Evolutionary conservation across 2,329 filamentous ascomycete genomes (phyloP).

Genomic region (Cladobotryum mycophilum): DNA sequence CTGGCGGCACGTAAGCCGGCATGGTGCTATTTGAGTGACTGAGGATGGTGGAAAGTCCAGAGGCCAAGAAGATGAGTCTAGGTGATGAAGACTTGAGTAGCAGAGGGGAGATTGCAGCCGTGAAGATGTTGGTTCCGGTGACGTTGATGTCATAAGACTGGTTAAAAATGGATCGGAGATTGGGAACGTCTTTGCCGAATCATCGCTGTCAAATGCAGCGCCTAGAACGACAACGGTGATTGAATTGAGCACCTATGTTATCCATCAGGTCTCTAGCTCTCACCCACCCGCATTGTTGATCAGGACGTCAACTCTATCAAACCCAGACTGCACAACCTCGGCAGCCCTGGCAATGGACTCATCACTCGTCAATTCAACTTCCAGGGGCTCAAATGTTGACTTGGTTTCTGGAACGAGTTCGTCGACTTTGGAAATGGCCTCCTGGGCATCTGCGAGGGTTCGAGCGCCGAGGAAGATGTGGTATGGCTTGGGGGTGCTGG

Average conservation of each 20-base stretch:
- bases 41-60: constrained; percentile 34
- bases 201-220: constrained; percentile 34
- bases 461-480: constrained; percentile 51
- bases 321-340: constrained; percentile 33
- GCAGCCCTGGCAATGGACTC: constrained; percentile 42
- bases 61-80: constrained; percentile 43
- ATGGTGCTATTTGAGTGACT: constrained; percentile 23
- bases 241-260: too few relatives aligned
- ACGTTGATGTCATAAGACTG: constrained; percentile 46
- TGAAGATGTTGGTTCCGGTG: constrained; percentile 37
- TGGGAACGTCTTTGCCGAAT: constrained; percentile 19
- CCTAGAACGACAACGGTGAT: constrained; percentile 21
- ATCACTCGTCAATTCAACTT: constrained; percentile 50
- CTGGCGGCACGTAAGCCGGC: constrained; percentile 15
- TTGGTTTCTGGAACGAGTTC: constrained; percentile 32
- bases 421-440: constrained; percentile 36
- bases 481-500: constrained; percentile 42
- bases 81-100: constrained; percentile 37
- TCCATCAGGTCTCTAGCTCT: too few relatives aligned
- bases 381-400: constrained; percentile 39
- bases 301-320: constrained; percentile 44
- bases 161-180: constrained; percentile 37
- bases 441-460: constrained; percentile 42
- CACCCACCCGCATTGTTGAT: constrained; percentile 51
- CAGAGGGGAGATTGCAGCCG: constrained; percentile 35